Conservation (phyloP, 148 eudicot species). For the Hydrangea macrophylla region DNA sequence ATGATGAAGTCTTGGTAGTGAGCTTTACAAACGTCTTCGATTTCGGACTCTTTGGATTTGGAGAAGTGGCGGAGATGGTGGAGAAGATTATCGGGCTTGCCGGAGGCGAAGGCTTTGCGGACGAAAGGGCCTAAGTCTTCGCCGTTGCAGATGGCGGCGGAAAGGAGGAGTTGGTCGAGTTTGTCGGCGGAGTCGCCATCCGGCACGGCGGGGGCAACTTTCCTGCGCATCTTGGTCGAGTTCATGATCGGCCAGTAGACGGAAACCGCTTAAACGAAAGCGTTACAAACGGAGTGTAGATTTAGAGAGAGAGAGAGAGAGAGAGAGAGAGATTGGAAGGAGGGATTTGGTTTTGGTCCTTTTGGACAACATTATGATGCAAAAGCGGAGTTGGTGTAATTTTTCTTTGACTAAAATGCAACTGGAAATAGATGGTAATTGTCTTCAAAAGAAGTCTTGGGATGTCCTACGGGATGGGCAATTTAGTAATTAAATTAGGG, state of each 20-base stretch:
- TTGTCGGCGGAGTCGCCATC: conserved; percentile 51
- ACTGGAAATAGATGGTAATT: not conserved
- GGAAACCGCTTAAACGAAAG: conserved; percentile 16
- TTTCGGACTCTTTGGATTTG: conserved; percentile 73
- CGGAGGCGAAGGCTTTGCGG: conserved; percentile 71
- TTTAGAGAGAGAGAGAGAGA: conserved; percentile 23
- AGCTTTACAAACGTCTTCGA: conserved; percentile 78
- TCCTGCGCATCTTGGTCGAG: conserved; percentile 61
- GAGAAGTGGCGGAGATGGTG: conserved; percentile 67
- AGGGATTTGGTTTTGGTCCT: not conserved
- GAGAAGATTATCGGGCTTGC: conserved; percentile 73
- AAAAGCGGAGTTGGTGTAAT: not conserved
- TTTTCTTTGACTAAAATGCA: conserved; percentile 17
- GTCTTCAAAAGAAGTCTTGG: not conserved
- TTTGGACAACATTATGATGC: not conserved
- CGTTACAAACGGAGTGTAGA: conserved; percentile 28
- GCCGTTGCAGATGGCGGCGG: conserved; percentile 84
- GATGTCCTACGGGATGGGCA: not conserved
- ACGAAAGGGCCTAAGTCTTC: conserved; percentile 84
- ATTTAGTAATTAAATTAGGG: not conserved
- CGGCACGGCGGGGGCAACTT: conserved; percentile 32
- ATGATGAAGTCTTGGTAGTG: conserved; percentile 94
- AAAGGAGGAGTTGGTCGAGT: conserved; percentile 73
- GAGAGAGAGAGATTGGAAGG: not conserved
- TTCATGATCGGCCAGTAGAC: conserved; percentile 32